phyloP scores from a whole-genome alignment of 2,329 filamentous ascomycete species.

The Alternaria tenuissima region DNA sequence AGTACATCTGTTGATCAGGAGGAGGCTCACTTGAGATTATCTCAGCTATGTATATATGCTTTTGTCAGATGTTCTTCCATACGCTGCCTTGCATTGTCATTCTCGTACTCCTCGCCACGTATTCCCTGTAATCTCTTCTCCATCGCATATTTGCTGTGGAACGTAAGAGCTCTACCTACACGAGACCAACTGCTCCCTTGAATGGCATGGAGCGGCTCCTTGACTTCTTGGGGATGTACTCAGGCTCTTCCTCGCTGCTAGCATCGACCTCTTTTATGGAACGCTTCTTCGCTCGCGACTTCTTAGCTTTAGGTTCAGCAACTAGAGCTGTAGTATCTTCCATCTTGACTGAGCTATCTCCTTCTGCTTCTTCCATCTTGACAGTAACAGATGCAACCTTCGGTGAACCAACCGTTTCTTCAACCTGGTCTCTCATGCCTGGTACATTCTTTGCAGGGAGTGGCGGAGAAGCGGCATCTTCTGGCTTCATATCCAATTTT shows the following conservation, averaged over 20 bases:
- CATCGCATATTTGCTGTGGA: not conserved
- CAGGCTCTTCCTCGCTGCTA: conserved; percentile 11
- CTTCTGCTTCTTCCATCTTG: not conserved
- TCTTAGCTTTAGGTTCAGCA: conserved; percentile 1
- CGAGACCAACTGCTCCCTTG: not conserved
- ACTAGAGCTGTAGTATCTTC: not conserved
- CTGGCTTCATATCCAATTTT: not conserved
- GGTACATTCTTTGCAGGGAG: not conserved
- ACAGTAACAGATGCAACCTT: not conserved
- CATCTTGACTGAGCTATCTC: not conserved
- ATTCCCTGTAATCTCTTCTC: not conserved
- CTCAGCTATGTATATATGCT: not conserved
- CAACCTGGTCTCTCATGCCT: not conserved
- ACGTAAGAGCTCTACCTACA: not conserved
- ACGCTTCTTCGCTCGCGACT: conserved; percentile 20
- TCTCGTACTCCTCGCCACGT: not conserved
- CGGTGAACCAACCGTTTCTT: not conserved
- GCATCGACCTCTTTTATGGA: conserved; percentile 3
- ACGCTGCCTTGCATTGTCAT: not conserved
- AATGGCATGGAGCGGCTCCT: conserved; percentile 16
- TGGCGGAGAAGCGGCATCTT: not conserved
- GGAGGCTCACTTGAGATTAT: not conserved
- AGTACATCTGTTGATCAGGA: not conserved
- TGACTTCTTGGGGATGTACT: conserved; percentile 25
- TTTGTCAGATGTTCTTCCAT: not conserved